phyloP scores from a whole-genome alignment of 345 rosid genomes.

The Excoecaria cochinchinensis region DNA sequence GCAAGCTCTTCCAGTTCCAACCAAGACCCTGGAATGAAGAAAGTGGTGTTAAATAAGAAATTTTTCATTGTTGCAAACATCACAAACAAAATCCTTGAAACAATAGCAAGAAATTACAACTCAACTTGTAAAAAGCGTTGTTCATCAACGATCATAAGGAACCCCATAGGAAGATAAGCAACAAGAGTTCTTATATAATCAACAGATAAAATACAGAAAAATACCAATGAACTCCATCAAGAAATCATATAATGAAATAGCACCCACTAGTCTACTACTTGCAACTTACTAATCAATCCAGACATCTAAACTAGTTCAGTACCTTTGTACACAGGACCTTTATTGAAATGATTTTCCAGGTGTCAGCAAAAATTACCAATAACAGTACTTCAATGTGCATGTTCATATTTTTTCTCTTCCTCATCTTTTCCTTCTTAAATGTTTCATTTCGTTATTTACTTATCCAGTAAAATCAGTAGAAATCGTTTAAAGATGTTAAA shows the following conservation, averaged over 20 bases:
- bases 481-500: background rate
- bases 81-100: background rate
- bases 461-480: background rate
- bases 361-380: background rate
- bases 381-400: background rate
- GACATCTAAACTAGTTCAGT: background rate
- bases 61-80: background rate
- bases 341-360: background rate
- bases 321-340: background rate
- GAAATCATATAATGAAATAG: background rate
- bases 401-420: background rate
- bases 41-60: background rate
- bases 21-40: conserved; percentile 63
- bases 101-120: background rate
- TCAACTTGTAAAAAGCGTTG: background rate
- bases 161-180: too few species aligned
- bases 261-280: background rate
- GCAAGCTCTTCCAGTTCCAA: conserved; percentile 98
- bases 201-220: background rate
- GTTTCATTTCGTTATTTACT: background rate
- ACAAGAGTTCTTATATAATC: background rate
- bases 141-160: background rate
- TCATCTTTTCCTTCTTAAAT: background rate
- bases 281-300: background rate
- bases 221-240: background rate